Evolutionary conservation across 108 stramenopile species (phyloP), one percentile per base, ranked within the genome.

Genomic region (Fistulifera solaris): DNA sequence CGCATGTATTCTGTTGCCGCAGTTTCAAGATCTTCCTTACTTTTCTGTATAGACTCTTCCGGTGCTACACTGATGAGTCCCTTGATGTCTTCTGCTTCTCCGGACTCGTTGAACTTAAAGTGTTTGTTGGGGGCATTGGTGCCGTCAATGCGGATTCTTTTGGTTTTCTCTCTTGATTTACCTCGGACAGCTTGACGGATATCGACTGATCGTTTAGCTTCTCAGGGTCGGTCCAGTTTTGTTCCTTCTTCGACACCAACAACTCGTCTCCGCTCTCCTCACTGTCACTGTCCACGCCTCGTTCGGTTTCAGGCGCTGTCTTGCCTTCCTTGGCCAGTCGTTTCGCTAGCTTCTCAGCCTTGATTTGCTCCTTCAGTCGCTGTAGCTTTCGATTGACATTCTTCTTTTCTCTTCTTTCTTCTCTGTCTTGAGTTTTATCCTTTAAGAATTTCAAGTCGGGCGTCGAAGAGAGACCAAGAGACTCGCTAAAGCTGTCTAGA

Each of bases 351-450:
- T 89, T 88, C 58, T 94, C 97, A 12, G 72, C 72, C 50, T 80
- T 77, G 50, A 98, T 96, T 60, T 95, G 90, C 48, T 95, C 94
- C 62, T 96, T 96, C 1, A 99, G 75, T 58, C 82, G 71, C 55
- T 87, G 67, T 47, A 99, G 52, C 47, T 91, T 89, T 28, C 84
- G 76, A 63, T 93, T 89, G 21, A 85, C 81, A 69, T 99, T 96
- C 64, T 98, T 98, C 57, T 75, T 72, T 54, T 75, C 79, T 23
- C 94, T 70, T 15, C 76, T 58, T 47, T 78, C 90, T 52, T 90
- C 89, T 52, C 98, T 63, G 56, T 70, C 83, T 57, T 68, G 75
- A 24, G 73, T 66, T n/a, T 62, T 59, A 21, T 68, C 48, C 57
- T 91, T 79, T 15, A 84, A 60, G 48, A 95, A 93, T 40, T 84